Conservation (phyloP, 805 yeast genomes). For the Kluyveromyces aestuarii region DNA sequence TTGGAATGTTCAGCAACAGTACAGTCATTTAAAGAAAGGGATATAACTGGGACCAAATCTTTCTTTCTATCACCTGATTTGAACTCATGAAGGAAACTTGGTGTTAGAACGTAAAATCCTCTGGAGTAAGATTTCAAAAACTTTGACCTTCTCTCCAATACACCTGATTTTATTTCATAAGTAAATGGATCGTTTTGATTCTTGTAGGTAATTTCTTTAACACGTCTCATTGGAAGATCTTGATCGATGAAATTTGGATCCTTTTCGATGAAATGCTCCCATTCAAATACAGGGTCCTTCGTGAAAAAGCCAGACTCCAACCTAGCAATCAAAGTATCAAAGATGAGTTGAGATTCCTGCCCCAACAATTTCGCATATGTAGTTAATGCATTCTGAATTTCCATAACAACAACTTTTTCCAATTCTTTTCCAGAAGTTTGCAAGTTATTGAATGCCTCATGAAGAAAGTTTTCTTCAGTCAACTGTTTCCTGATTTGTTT, state of each 20-base stretch:
- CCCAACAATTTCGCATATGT: constrained; percentile 63
- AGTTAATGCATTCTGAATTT: constrained; percentile 73
- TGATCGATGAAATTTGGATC: constrained; percentile 66
- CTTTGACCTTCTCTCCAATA: constrained; percentile 82
- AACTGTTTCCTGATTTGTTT: constrained; percentile 69
- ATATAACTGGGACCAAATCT: constrained; percentile 77
- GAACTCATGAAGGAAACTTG: constrained; percentile 84
- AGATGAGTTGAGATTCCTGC: constrained; percentile 63
- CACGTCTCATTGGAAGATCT: constrained; percentile 49
- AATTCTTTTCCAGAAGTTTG: constrained; percentile 83
- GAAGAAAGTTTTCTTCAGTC: constrained; percentile 74
- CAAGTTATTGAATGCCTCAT: constrained; percentile 80
- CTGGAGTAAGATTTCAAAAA: constrained; percentile 82
- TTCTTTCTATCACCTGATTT: constrained; percentile 72
- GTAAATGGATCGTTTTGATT: constrained; percentile 64
- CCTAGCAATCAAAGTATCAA: constrained; percentile 55
- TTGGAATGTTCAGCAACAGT: constrained; percentile 75
- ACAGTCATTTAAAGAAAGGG: constrained; percentile 70
- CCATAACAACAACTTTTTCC: constrained; percentile 79
- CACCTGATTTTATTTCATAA: constrained; percentile 63
- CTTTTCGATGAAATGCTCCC: constrained; percentile 73
- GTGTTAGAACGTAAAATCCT: constrained; percentile 87
- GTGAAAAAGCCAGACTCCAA: constrained; percentile 62
- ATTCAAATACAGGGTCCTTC: constrained; percentile 74
- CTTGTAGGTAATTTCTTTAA: constrained; percentile 54